A percentile compares a stretch with the other conserved stretches of the same genome.
phyloP scores from a whole-genome alignment of 2,329 filamentous ascomycete genomes.

The Phaeoacremonium minimum region DNA sequence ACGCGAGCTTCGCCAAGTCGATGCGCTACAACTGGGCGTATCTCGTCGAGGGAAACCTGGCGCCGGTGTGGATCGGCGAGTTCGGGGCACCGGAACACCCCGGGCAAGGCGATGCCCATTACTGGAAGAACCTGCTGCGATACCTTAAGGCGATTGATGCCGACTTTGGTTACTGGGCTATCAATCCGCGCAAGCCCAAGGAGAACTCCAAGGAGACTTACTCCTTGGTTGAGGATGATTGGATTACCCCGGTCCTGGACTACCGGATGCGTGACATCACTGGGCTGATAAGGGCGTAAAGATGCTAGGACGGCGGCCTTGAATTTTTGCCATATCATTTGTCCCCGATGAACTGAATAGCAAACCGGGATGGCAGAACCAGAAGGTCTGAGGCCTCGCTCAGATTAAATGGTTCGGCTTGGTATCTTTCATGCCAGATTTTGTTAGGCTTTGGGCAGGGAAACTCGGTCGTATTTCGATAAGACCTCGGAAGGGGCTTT shows the following conservation, averaged over 20 bases:
- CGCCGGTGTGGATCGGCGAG: slow-evolving; percentile 67
- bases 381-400: too few relatives aligned
- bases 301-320: too few relatives aligned
- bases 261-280: slow-evolving; percentile 60
- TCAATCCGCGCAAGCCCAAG: slow-evolving; percentile 62
- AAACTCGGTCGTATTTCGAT: too few relatives aligned
- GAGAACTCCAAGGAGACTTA: slow-evolving; percentile 56
- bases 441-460: too few relatives aligned
- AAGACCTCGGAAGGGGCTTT: too few relatives aligned
- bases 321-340: too few relatives aligned
- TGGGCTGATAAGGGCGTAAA: slow-evolving; percentile 40
- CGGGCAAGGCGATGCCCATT: slow-evolving; percentile 53
- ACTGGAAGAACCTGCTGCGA: slow-evolving; percentile 60
- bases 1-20: slow-evolving; percentile 56
- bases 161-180: slow-evolving; percentile 67
- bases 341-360: too few relatives aligned
- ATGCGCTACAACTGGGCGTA: slow-evolving; percentile 66
- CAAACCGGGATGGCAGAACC: too few relatives aligned
- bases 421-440: too few relatives aligned
- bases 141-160: slow-evolving; percentile 55
- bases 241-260: slow-evolving; percentile 57
- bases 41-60: slow-evolving; percentile 48
- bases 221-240: slow-evolving; percentile 58
- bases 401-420: too few relatives aligned
- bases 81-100: slow-evolving; percentile 55